Evolutionary conservation across 2,329 filamentous ascomycete species (phyloP), one percentile per base, ranked within the genome.

Genomic region (Aureobasidium sp.): DNA sequence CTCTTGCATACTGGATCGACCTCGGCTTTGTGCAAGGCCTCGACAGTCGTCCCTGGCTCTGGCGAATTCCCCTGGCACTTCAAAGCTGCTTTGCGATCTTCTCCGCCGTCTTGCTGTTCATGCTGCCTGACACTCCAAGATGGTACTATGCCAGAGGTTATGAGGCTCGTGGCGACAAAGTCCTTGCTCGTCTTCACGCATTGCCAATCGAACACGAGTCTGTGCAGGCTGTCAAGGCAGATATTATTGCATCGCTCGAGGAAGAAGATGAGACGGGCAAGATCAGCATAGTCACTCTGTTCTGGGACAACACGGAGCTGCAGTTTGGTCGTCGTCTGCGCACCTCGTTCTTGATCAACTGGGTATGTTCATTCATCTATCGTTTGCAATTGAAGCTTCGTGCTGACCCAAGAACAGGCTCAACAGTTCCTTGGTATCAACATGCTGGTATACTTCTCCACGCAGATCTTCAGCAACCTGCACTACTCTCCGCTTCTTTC

Each of bases 291-390:
- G 63, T 58, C 58, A 48, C 64, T 31, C 56, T 70, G 11, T 68
- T 71, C 64, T 76, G 74, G 75, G 73, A 77, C 63, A 70, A 66
- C 55, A 72, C 68, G 3, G 71, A 74, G 45, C 66, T 75, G 2
- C 67, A 70, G 62, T 71, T 71, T 14, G 74, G 73, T n/a, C 68
- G 72, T 7, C 71, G 74, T 8, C 67, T 76, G 12, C 68, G 74
- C 6, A 75, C 74, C 5, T 72, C 72, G 6, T 76, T 75, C 65
- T 61, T 75, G 60, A 72, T 76, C 41, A 65, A 68, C 12, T 68
- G 65, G 57, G 66, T 52, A 42, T 3, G n/a, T 27, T 2, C 8
- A 11, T 34, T 6, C 12, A 6, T 14, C n/a, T 29, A 31, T 9
- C 2, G 17, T n/a, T 4, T 29, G 3, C 11, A 11, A 14, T 51